Conservation (phyloP, 225 moss, liverwort and hornwort species). For the Anthoceros angustus region DNA sequence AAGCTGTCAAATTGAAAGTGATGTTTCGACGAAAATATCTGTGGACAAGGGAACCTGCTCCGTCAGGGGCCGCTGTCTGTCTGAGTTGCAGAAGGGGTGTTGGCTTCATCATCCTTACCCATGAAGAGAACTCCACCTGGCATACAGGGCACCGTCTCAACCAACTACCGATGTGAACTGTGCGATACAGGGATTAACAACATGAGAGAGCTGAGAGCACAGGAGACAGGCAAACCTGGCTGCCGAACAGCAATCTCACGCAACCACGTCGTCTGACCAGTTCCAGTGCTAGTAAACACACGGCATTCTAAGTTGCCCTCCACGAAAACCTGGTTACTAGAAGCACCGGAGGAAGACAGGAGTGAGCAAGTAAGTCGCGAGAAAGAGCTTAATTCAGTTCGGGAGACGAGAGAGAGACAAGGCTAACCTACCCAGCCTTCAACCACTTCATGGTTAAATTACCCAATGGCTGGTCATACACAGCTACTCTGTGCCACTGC, state of each 20-base stretch:
- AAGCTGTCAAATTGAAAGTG: no score
- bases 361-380: background rate
- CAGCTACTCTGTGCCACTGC: constrained; percentile 88
- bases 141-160: no score
- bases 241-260: background rate
- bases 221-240: no score
- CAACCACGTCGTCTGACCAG: background rate
- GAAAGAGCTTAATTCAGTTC: background rate
- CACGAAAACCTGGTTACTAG: background rate
- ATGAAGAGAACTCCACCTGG: no score
- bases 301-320: background rate
- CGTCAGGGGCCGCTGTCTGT: no score
- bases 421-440: constrained; percentile 47
- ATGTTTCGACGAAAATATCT: no score
- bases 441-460: constrained; percentile 48
- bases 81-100: no score
- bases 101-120: no score
- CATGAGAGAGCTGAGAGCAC: no score
- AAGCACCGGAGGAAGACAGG: background rate
- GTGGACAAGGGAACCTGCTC: no score
- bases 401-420: background rate
- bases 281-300: background rate
- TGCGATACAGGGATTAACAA: no score
- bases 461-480: constrained; percentile 69
- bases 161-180: no score